Base-by-base conservation (phyloP, 129 eudicot genomes). In the Flaveria robusta region DNA sequence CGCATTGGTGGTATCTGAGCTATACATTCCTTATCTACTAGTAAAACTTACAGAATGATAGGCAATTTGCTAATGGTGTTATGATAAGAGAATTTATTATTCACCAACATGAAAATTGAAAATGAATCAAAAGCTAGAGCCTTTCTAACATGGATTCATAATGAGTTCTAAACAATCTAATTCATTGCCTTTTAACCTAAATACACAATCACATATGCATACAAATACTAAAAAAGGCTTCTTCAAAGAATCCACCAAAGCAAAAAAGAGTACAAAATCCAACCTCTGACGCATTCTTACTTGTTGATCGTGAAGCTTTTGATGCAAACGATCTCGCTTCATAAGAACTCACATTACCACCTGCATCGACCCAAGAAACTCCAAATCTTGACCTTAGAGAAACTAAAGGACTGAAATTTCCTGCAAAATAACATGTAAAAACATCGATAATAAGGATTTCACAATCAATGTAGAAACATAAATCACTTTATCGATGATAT, bases 251-350 rank as follows among this genome's bases (percentile, higher is more conserved):
- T 31, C 56, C 66, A 67, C 22, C 75, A 63, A 27, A 31, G 45
- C 7, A 31, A 4, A 63, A 34, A 59, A 49, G 56, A 66, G 19
- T 26, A 66, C 49, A 71, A 74, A 42, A 56, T 34, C 88, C 74
- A 71, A 92, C 97, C 93, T 89, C 85, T 19, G 96, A 85, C 3
- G 83, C 77, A 50, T 82, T 86, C 74, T 79, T 77, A 68, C 66
- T 68, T 37, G 66, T 77, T 64, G 95, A 83, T 26, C 77, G 60
- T 43, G 96, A 81, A 51, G 97, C 58, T 74, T 74, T 79, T 50
- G 96, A 89, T 27, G 97, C 83, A 83, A 89, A 92, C 62, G 87
- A 77, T 86, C 91, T 87, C 26, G 63, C 71, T 59, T 80, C 86
- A 67, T 14, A 46, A 41, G 22, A 41, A 47, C 62, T 37, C 41